phyloP scores from a whole-genome alignment of 108 stramenopile genomes.

The Pinguiococcus pyrenoidosus region DNA sequence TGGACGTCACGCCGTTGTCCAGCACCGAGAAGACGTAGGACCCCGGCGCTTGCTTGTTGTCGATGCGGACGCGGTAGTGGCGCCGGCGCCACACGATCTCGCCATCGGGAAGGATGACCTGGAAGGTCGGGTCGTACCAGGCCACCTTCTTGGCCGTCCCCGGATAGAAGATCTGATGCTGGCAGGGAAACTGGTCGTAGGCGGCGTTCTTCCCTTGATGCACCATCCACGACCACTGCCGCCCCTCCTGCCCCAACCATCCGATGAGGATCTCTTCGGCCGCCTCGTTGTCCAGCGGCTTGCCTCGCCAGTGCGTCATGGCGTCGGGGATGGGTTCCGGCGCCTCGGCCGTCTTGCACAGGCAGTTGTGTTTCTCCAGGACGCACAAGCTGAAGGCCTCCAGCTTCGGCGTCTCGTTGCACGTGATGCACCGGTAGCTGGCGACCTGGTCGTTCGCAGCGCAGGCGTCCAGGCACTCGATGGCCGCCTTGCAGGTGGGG shows the following conservation, averaged over 20 bases:
- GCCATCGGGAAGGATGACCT: slow-evolving; percentile 82
- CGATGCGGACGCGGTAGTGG: slow-evolving; percentile 47
- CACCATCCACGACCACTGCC: slow-evolving; percentile 80
- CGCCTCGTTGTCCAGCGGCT: slow-evolving; percentile 46
- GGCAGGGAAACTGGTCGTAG: slow-evolving; percentile 84
- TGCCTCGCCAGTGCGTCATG: slow-evolving; percentile 43
- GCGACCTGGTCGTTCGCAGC: slow-evolving; percentile 45
- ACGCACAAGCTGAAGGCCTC: slow-evolving; percentile 76
- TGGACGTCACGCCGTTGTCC: slow-evolving; percentile 71
- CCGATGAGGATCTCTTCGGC: slow-evolving; percentile 67
- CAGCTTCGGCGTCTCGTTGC: slow-evolving; percentile 68
- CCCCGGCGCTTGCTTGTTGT: background rate
- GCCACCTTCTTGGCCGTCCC: slow-evolving; percentile 32
- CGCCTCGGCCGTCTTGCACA: slow-evolving; percentile 30
- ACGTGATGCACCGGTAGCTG: slow-evolving; percentile 78
- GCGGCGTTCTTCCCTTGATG: slow-evolving; percentile 61
- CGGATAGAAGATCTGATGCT: slow-evolving; percentile 71
- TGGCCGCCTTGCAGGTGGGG: slow-evolving; percentile 23
- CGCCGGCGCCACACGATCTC: slow-evolving; percentile 51
- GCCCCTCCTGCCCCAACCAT: slow-evolving; percentile 3
- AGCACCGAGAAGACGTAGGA: slow-evolving; percentile 37
- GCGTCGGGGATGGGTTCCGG: slow-evolving; percentile 14
- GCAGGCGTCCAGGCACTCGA: slow-evolving; percentile 24
- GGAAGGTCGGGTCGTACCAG: slow-evolving; percentile 95
- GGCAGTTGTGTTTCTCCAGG: slow-evolving; percentile 76